Base-by-base conservation (phyloP, 2,329 filamentous ascomycete species). In the Paecilomyces fulvus region DNA sequence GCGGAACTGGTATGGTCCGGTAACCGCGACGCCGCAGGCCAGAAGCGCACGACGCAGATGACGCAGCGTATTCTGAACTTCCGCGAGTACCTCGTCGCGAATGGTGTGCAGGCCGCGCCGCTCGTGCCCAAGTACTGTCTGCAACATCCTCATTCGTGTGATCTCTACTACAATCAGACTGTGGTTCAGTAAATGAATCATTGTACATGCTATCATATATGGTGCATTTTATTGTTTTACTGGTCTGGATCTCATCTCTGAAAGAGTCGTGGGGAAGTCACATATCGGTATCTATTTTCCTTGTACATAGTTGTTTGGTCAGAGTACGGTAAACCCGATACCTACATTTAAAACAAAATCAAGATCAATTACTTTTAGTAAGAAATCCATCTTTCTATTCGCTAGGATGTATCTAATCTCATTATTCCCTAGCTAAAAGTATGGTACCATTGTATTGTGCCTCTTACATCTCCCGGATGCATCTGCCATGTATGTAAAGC, bases 51-150 rank as follows among this genome's bases (percentile, higher is more conserved):
- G 0, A 82, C 78, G 2, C 63, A 74, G 59, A 66, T 83, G 60
- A 83, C 81, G 9, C 79, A 82, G 69, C 73, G 81, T 4, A 78
- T 84, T 53, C 63, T 83, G 10, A 84, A 84, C 65, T 83, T 83
- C 70, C 74, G 81, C 43, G 81, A 84, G 70, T 83, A 83, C 59
- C 70, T 84, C 6, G 75, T 83, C 53, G 79, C 80, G 0, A 80
- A 77, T 60, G 80, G 80, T 2, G 71, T 83, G 0, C 67, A 70
- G 59, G 81, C 81, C 10, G 65, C 75, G 20, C 75, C 77, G 2
- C 60, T 83, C 55, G 76, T 81, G 66, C 79, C 81, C 10, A 83
- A 82, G 70, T 83, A 82, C 63, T 84, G 82, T 63, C 60, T 80
- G 52, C 75, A 81, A 70, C 76, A 83, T 63, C 80, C 81, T 11